Evolutionary conservation across 164 flowering plant species (phyloP), one percentile per base, ranked within the genome.

Genomic region (Berberis vulgaris): DNA sequence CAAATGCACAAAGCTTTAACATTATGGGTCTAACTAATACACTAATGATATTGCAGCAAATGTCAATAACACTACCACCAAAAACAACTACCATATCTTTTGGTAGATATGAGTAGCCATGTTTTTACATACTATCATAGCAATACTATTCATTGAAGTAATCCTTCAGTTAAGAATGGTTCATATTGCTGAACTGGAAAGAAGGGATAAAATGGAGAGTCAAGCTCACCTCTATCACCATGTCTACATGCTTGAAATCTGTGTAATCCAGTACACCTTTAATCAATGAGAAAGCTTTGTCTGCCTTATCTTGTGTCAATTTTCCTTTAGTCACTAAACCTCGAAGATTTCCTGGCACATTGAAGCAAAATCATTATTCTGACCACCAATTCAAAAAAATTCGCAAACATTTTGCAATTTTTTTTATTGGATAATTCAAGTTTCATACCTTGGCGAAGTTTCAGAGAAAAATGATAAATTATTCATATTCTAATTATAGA

Each of bases 191-290:
- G 40, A 49, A 9, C 26, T 42, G 11, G 38, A 4, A 4, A 13
- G 43, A 38, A 43, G 45, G 53, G 61, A 13, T 6, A 12, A 56
- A 49, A 39, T 11, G 3, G 43, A 9, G 43, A 49, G 43, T 78
- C 40, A 45, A 13, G 43, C 79, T 38, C 46, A 89, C 99, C 96
- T 91, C 99, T 60, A 94, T 91, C 77, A 94, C 97, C 96, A 94
- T 83, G 73, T 94, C 99, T 49, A 87, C 96, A 75, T 84, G 78
- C 68, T 81, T 85, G 72, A 94, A 91, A 60, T 87, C 96, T n/a
- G 93, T 72, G 73, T 94, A 94, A 67, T 94, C 97, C 76, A 89
- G 46, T 52, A 67, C 89, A 69, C 97, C 99, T 82, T 84, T 89
- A 53, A 94, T 78, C 74, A 78, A 69, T 50, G 81, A 81, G 44